Conservation (phyloP, 208 protist species). For the Acanthamoeba triangularis region DNA sequence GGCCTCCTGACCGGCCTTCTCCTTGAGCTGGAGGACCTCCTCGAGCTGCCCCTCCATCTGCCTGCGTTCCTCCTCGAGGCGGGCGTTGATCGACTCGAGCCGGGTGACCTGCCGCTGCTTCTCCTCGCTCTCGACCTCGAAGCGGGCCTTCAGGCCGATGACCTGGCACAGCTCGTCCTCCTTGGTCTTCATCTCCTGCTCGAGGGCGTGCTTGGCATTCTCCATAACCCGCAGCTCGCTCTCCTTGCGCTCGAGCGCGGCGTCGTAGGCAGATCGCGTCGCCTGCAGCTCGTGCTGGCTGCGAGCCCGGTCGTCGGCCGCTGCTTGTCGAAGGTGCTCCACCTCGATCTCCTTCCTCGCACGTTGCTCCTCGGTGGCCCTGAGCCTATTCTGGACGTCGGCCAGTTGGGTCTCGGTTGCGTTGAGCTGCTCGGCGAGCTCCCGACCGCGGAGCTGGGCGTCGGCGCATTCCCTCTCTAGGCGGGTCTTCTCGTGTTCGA, state of each 20-base stretch:
- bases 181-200: background rate
- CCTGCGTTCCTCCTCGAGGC: slow-evolving; percentile 33
- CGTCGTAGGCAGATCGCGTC: background rate
- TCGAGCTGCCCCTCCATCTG: background rate
- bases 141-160: background rate
- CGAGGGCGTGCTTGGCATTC: background rate
- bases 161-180: slow-evolving; percentile 49
- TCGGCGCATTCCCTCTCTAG: background rate
- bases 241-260: slow-evolving; percentile 29
- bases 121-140: slow-evolving; percentile 44
- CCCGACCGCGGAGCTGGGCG: background rate
- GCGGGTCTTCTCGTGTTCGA: background rate
- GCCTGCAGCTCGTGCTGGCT: slow-evolving; percentile 3
- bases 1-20: background rate
- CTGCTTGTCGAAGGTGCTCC: background rate
- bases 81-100: slow-evolving; percentile 8
- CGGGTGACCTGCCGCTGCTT: background rate
- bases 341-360: background rate
- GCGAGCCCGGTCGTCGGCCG: background rate
- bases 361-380: background rate
- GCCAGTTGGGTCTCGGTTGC: background rate
- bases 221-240: slow-evolving; percentile 7
- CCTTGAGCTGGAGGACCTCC: background rate
- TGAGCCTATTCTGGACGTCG: background rate
- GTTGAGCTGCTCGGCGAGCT: slow-evolving; percentile 22